Evolutionary conservation across 441 rosid species (phyloP).

Genomic region (Pelargonium exstipulatum): DNA sequence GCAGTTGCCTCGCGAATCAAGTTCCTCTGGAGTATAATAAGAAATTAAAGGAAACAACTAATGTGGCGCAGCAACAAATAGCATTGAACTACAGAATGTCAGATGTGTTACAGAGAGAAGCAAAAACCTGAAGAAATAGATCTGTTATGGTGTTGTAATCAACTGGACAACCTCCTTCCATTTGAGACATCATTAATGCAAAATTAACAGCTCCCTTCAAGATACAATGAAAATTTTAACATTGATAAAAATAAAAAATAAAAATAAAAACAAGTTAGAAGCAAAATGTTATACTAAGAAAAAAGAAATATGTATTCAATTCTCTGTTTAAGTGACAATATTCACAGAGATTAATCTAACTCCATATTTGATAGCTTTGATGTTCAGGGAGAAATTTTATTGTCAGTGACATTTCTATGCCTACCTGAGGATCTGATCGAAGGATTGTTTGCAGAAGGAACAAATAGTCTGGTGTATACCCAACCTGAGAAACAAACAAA

Average conservation of each 20-base stretch:
- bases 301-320: not conserved
- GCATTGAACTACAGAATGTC: not conserved
- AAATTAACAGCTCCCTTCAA: constrained; percentile 56
- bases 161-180: constrained; percentile 99
- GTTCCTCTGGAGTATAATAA: constrained; percentile 54
- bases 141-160: constrained; percentile 98
- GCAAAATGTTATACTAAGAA: not conserved
- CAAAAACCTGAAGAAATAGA: constrained; percentile 91
- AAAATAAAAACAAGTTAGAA: not conserved
- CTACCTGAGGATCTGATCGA: constrained; percentile 97
- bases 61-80: not conserved
- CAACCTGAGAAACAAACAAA: constrained; percentile 57
- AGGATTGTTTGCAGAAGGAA: constrained; percentile 99
- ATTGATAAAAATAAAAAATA: not conserved
- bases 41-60: not conserved
- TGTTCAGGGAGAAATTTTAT: not conserved
- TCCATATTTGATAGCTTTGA: not conserved
- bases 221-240: not conserved
- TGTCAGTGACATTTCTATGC: constrained; percentile 17
- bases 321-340: too few relatives aligned
- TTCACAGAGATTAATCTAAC: not conserved
- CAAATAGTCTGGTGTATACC: constrained; percentile 96
- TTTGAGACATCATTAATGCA: constrained; percentile 99
- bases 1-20: constrained; percentile 98
- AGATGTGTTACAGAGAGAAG: not conserved